These are phyloP conservation scores for Colletotrichum tofieldiae DNA, from an alignment of 2,329 filamentous ascomycete species.

Conservation along the genomic window DNA sequence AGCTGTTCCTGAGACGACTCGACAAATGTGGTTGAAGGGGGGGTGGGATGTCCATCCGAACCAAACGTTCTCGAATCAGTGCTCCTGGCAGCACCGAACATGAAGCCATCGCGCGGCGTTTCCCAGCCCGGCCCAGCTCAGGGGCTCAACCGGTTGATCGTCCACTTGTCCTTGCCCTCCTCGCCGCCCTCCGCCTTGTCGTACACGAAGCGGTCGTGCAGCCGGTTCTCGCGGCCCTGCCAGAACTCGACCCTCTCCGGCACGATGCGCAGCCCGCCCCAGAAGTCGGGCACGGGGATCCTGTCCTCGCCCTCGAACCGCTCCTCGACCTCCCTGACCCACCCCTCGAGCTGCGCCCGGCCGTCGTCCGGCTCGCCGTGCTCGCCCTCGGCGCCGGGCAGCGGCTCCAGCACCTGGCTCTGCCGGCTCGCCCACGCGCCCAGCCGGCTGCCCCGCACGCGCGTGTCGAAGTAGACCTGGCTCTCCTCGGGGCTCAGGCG, in stretches of 20 bases:
- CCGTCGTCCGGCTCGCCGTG: constrained; percentile 71
- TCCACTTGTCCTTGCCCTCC: constrained; percentile 69
- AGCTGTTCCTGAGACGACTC: neutral
- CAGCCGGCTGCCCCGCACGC: constrained; percentile 84
- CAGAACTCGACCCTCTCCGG: constrained; percentile 95
- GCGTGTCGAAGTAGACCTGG: constrained; percentile 76
- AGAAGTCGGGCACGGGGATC: constrained; percentile 94
- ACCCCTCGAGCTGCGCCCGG: constrained; percentile 80
- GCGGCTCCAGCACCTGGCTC: constrained; percentile 78
- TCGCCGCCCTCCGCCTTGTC: constrained; percentile 68
- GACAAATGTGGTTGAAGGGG: neutral
- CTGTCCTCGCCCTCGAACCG: constrained; percentile 82
- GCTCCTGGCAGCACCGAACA: too few species aligned
- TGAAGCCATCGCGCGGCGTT: too few species aligned
- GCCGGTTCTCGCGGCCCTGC: constrained; percentile 89
- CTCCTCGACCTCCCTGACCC: constrained; percentile 83
- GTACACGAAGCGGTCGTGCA: constrained; percentile 96
- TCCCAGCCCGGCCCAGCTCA: too few species aligned
- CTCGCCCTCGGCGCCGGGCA: constrained; percentile 45
- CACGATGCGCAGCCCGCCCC: constrained; percentile 90
- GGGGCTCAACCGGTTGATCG: constrained; percentile 77
- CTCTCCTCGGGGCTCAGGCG: constrained; percentile 80
- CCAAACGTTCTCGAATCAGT: neutral
- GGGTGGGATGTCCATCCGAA: neutral
- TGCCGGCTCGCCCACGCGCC: constrained; percentile 96